Evolutionary conservation across 148 eudicot genomes (phyloP).

Genomic region (Chenopodium suecicum): DNA sequence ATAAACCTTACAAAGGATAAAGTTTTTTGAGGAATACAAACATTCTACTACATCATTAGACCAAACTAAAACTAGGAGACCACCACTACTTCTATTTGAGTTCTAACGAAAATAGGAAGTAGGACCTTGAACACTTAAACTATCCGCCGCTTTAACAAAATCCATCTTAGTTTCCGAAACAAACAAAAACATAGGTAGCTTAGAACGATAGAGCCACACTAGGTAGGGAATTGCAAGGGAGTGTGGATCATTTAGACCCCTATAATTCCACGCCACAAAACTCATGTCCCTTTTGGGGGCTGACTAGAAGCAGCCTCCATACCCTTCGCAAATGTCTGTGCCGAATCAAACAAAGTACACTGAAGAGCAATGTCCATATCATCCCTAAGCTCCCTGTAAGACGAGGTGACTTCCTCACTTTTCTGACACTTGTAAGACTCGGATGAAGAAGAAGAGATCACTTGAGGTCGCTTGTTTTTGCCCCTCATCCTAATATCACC

Average conservation of each 20-base stretch:
- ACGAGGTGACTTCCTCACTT: too few relatives aligned
- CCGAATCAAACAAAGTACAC: too few relatives aligned
- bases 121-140: not conserved
- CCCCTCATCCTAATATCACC: too few relatives aligned
- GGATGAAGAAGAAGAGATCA: too few relatives aligned
- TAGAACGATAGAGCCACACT: not conserved
- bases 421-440: too few relatives aligned
- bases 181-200: not conserved
- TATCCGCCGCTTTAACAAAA: not conserved
- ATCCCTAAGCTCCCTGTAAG: too few relatives aligned
- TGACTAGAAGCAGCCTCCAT: too few relatives aligned
- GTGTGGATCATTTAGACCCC: not conserved
- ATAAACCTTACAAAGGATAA: not conserved
- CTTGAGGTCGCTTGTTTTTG: too few relatives aligned
- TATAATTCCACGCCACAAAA: not conserved
- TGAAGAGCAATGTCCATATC: too few relatives aligned
- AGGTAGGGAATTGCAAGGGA: not conserved
- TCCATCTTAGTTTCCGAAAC: not conserved
- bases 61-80: not conserved
- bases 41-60: not conserved
- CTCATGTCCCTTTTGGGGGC: too few relatives aligned
- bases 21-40: too few relatives aligned
- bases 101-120: not conserved
- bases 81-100: not conserved
- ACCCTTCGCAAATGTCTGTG: too few relatives aligned